Percentiles rank a stretch among this genome's conserved stretches.
phyloP scores from a whole-genome alignment of 2,329 filamentous ascomycete genomes.

The Chaetoscypha palmicola region DNA sequence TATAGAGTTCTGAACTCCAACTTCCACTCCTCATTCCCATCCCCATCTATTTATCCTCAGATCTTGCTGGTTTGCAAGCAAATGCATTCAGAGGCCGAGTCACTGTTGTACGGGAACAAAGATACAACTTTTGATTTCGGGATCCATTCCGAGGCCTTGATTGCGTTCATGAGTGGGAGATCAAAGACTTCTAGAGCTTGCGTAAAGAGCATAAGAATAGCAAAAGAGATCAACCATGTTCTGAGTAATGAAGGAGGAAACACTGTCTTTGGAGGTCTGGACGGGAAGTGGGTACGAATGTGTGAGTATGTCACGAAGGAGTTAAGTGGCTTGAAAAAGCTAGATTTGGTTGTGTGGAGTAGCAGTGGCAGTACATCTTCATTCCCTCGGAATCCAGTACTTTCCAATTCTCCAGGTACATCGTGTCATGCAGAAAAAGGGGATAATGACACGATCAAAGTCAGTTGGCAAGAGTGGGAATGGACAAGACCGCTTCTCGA shows the following conservation, averaged over 20 bases:
- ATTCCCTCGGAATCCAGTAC: background rate
- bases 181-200: conserved; percentile 12
- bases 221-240: conserved; percentile 15
- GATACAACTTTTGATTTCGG: conserved; percentile 23
- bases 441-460: background rate
- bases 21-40: conserved; percentile 12
- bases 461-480: conserved; percentile 20
- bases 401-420: background rate
- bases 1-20: conserved; percentile 25
- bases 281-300: conserved; percentile 18
- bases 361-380: background rate
- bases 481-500: conserved; percentile 17
- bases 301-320: conserved; percentile 13
- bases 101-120: conserved; percentile 20
- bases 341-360: conserved; percentile 26
- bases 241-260: background rate
- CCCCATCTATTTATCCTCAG: conserved; percentile 12
- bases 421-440: too few species aligned
- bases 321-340: conserved; percentile 8
- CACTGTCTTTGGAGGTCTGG: background rate
- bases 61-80: conserved; percentile 19
- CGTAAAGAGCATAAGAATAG: conserved; percentile 19
- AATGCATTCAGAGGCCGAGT: conserved; percentile 20
- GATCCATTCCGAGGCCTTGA: conserved; percentile 17
- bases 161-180: conserved; percentile 21